Percentiles rank a stretch among this genome's conserved stretches.
Evolutionary conservation across 2,329 filamentous ascomycete genomes (phyloP).

Genomic region (Pyrenophora tritici-repentis): DNA sequence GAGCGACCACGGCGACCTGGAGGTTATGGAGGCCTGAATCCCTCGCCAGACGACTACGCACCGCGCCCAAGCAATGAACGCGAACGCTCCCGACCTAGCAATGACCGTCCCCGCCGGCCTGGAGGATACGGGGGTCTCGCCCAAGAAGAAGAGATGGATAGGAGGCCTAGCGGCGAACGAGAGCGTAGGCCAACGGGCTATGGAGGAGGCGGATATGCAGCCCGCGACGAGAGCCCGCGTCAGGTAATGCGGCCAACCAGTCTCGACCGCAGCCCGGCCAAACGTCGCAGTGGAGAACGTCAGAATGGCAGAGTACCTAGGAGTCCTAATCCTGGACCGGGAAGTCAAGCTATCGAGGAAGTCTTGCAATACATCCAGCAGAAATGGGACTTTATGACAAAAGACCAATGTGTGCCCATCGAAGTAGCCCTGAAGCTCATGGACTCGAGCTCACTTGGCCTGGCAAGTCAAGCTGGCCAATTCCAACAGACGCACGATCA

Average conservation of each 20-base stretch:
- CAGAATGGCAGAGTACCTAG: conserved; percentile 34
- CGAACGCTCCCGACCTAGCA: conserved; percentile 27
- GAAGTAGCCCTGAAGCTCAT: conserved; percentile 94
- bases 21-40: conserved; percentile 35
- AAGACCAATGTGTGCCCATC: conserved; percentile 86
- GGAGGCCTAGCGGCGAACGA: conserved; percentile 31
- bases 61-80: conserved; percentile 26
- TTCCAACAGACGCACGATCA: conserved; percentile 85
- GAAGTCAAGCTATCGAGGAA: conserved; percentile 55
- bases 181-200: conserved; percentile 44
- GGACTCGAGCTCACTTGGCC: conserved; percentile 89
- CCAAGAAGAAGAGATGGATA: conserved; percentile 28
- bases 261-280: conserved; percentile 50
- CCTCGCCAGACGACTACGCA: conserved; percentile 21
- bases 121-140: conserved; percentile 38
- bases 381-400: conserved; percentile 92
- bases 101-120: conserved; percentile 28
- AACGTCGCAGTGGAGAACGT: conserved; percentile 49
- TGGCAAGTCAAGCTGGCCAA: conserved; percentile 83
- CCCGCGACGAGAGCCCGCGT: conserved; percentile 31
- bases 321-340: conserved; percentile 42
- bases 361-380: conserved; percentile 81
- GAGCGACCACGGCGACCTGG: conserved; percentile 41
- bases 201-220: conserved; percentile 34
- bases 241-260: conserved; percentile 45